Evolutionary conservation across 495 filamentous ascomycete species (phyloP).

Genomic region (Aspergillus diversus): DNA sequence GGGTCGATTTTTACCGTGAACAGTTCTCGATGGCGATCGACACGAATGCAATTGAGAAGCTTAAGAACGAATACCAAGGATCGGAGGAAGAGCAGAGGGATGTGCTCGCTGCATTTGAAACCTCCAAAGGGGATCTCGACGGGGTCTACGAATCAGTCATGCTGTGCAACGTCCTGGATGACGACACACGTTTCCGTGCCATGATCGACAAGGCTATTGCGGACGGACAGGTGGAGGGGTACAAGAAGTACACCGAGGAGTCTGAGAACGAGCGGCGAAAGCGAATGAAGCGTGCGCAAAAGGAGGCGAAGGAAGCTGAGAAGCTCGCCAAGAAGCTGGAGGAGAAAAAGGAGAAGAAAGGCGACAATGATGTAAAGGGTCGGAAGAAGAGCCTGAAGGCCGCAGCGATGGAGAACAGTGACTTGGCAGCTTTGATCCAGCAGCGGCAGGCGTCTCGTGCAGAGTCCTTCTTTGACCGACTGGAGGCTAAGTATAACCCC

Average conservation of each 20-base stretch:
- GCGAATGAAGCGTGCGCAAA: slow-evolving; percentile 63
- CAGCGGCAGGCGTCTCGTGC: slow-evolving; percentile 54
- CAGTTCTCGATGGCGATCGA: slow-evolving; percentile 77
- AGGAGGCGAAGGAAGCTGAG: slow-evolving; percentile 74
- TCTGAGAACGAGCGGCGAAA: slow-evolving; percentile 63
- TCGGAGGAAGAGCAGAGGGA: slow-evolving; percentile 82
- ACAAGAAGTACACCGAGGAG: slow-evolving; percentile 72
- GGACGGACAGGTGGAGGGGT: slow-evolving; percentile 63
- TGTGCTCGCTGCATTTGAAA: slow-evolving; percentile 73
- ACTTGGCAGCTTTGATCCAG: slow-evolving; percentile 63
- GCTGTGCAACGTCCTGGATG: slow-evolving; percentile 80
- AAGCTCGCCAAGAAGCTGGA: slow-evolving; percentile 71
- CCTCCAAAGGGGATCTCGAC: slow-evolving; percentile 71
- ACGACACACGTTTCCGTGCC: slow-evolving; percentile 79
- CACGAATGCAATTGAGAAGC: slow-evolving; percentile 67
- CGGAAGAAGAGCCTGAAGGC: slow-evolving; percentile 35
- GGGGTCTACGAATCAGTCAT: slow-evolving; percentile 79
- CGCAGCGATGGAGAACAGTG: slow-evolving; percentile 38
- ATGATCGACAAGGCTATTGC: slow-evolving; percentile 85
- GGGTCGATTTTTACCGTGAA: slow-evolving; percentile 82
- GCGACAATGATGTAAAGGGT: slow-evolving; percentile 27
- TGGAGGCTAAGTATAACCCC: slow-evolving; percentile 75
- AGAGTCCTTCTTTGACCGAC: slow-evolving; percentile 61
- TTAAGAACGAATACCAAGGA: slow-evolving; percentile 78
- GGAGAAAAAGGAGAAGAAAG: slow-evolving; percentile 53